Evolutionary conservation across 163 green algal species (phyloP), one percentile per base, ranked within the genome.

Genomic region (Coccomyxa subellipsoidea): DNA sequence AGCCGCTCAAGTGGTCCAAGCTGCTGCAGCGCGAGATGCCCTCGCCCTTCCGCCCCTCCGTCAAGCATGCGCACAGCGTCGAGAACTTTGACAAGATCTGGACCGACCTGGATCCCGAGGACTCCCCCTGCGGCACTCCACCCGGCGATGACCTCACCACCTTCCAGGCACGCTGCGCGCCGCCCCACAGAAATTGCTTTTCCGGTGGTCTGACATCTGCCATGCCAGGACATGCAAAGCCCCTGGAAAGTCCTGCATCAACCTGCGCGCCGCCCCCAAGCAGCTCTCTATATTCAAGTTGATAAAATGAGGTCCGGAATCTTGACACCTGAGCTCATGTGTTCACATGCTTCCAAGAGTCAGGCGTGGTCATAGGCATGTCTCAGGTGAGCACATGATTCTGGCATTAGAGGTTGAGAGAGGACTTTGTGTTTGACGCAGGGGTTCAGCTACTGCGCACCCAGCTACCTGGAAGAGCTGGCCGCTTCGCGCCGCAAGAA

Each of bases 1-100:
- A 88, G 27, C 7, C 23, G 31, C 92, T 99, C 73, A 92, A 96
- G 77, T 99, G 96, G 96, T 76, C 85, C 39, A 90, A 89, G 85
- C 91, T 99, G 76, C 91, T 94, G 83, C 76, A 75, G 23, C 83
- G 93, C 2, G 47, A 95, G 85, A n/a, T 92, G 2, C 76, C 80
- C 12, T 91, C 88, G 0, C 90, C 90, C 39, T 92, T 92, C 86
- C 79, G 78, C 36, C 90, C 90, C 27, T 85, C 21, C 18, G 77
- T 90, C 31, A 69, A 77, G 9, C 40, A 69, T 0, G 47, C 81
- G 0, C 79, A 91, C 70, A 87, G 80, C 71, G 82, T 93, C 7
- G 92, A 94, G 76, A 97, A 97, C 83, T 98, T 98, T 88, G 94
- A 85, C 84, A 84, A 80, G 38, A 84, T 88, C 34, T 85, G 84